Evolutionary conservation across 257 asterid genomes (phyloP).

Genomic region (Ehretia macrophylla): DNA sequence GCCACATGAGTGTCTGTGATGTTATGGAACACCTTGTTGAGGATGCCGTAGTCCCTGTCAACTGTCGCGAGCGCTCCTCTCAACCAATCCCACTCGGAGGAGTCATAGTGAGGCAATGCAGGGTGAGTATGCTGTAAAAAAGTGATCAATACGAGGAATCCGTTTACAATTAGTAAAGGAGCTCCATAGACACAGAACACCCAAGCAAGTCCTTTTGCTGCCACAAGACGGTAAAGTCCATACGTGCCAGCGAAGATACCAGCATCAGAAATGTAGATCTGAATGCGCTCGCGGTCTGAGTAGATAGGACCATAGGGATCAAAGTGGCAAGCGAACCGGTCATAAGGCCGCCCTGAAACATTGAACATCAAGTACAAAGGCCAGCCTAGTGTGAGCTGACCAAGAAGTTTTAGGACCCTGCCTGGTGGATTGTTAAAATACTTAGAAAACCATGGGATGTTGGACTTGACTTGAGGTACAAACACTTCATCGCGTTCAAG

Average conservation of each 20-base stretch:
- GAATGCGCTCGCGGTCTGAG: conserved; percentile 61
- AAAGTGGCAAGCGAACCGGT: conserved; percentile 69
- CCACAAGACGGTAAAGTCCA: conserved; percentile 41
- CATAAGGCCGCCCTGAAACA: conserved; percentile 59
- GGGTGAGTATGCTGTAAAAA: conserved; percentile 84
- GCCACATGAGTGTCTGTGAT: conserved; percentile 78
- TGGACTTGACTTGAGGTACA: conserved; percentile 53
- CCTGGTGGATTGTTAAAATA: conserved; percentile 65
- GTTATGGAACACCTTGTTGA: conserved; percentile 69
- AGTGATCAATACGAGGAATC: conserved; percentile 72
- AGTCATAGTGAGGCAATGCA: conserved; percentile 66
- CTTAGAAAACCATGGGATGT: conserved; percentile 34
- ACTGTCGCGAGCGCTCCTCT: conserved; percentile 74
- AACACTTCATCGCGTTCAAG: conserved; percentile 78
- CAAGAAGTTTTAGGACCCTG: conserved; percentile 35
- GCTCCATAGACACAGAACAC: conserved; percentile 50
- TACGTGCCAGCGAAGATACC: conserved; percentile 43
- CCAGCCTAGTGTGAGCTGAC: conserved; percentile 72
- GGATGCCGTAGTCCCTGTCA: conserved; percentile 67
- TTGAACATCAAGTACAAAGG: conserved; percentile 73
- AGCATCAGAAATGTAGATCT: conserved; percentile 54
- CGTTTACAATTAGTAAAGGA: conserved; percentile 66
- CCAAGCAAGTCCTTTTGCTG: conserved; percentile 60
- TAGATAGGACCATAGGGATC: conserved; percentile 71
- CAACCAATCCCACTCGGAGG: conserved; percentile 84